phyloP scores from a whole-genome alignment of 257 asterid species.

The Plantago ovata region DNA sequence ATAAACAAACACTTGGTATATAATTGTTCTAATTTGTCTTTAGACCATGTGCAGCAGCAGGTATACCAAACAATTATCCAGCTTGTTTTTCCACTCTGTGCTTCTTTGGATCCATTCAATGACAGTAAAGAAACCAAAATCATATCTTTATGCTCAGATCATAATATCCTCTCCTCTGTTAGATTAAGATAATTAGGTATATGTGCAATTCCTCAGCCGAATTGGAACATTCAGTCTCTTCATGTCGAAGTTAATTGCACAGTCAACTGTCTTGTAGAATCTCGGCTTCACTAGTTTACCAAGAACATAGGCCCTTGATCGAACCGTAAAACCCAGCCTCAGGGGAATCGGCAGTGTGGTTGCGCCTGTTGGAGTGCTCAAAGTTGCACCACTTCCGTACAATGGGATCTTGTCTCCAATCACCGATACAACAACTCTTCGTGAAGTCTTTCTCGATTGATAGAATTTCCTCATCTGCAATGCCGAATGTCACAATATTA shows the following conservation, averaged over 20 bases:
- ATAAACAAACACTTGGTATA: constrained; percentile 20
- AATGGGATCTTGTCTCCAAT: constrained; percentile 70
- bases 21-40: constrained; percentile 2
- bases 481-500: constrained; percentile 11
- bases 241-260: constrained; percentile 43
- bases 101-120: not conserved
- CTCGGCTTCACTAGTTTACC: constrained; percentile 83
- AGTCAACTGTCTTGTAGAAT: constrained; percentile 58
- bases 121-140: constrained; percentile 2
- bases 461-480: constrained; percentile 67
- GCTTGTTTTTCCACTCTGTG: constrained; percentile 20
- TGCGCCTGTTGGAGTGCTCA: constrained; percentile 60
- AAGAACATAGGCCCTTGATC: constrained; percentile 73
- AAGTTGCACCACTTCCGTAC: constrained; percentile 76
- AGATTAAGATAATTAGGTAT: constrained; percentile 35
- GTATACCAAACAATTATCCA: constrained; percentile 8
- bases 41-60: constrained; percentile 19
- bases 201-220: constrained; percentile 64
- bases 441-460: constrained; percentile 62
- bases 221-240: constrained; percentile 54
- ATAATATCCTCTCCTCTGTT: not conserved
- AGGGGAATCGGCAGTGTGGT: constrained; percentile 52
- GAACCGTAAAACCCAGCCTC: constrained; percentile 50
- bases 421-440: constrained; percentile 43
- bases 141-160: constrained; percentile 1